Conservation (phyloP, 2,329 filamentous ascomycete genomes). For the Fusarium tjaetaba region DNA sequence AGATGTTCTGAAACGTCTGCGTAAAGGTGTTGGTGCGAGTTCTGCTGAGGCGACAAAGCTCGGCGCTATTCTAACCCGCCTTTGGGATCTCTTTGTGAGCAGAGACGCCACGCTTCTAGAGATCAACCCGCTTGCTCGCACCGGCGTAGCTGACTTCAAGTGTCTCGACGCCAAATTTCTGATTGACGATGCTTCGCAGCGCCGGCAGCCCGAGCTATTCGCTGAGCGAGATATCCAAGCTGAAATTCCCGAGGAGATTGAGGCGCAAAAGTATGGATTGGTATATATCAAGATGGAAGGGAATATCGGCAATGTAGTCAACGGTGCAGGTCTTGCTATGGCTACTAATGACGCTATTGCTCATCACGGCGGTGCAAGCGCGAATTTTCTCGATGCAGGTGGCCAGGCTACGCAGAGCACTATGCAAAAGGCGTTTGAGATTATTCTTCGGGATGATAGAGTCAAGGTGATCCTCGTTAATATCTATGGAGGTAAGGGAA, state of each 20-base stretch:
- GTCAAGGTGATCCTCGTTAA: slow-evolving; percentile 4
- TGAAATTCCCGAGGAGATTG: neutral
- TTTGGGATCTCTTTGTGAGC: neutral
- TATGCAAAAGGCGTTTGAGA: slow-evolving; percentile 12
- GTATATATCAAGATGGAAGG: slow-evolving; percentile 13
- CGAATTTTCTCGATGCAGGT: neutral
- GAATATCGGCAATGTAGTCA: neutral
- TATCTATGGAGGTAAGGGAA: neutral
- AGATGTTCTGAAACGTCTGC: neutral
- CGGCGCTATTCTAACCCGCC: neutral
- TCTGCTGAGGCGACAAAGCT: neutral
- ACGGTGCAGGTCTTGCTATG: slow-evolving; percentile 5
- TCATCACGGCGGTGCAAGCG: neutral
- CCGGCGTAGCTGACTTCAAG: neutral
- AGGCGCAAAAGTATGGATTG: neutral
- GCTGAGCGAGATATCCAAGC: neutral
- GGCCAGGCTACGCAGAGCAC: slow-evolving; percentile 1
- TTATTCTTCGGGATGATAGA: neutral
- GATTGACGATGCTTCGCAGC: neutral
- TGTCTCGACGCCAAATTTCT: neutral
- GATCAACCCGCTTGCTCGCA: neutral
- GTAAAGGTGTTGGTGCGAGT: neutral
- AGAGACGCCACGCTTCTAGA: neutral
- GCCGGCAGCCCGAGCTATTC: neutral
- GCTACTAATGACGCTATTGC: slow-evolving; percentile 6